Conservation (phyloP, 805 yeast genomes). For the Wickerhamomyces chaumierensis region DNA sequence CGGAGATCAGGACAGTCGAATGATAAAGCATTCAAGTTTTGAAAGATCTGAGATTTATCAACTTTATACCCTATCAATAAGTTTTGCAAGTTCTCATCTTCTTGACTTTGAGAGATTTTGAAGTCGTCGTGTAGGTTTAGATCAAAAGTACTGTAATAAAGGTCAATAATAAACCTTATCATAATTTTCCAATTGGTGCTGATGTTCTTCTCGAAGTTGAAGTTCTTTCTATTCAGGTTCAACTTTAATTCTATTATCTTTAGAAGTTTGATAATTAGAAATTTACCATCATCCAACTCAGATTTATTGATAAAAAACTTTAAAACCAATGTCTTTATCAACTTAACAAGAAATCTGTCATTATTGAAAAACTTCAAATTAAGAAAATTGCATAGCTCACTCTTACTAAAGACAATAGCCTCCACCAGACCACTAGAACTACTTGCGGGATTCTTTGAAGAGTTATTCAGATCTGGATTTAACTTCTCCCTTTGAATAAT, state of each 20-base stretch:
- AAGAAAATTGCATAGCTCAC: constrained; percentile 11
- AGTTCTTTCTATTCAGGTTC: constrained; percentile 16
- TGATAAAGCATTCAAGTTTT: background rate
- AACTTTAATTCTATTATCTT: constrained; percentile 12
- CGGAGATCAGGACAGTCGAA: background rate
- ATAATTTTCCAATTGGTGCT: constrained; percentile 11
- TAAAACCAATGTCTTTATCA: constrained; percentile 13
- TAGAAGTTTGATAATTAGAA: constrained; percentile 7
- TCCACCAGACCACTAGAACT: constrained; percentile 5
- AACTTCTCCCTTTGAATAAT: constrained; percentile 12
- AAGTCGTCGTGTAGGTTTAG: background rate
- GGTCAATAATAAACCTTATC: constrained; percentile 3
- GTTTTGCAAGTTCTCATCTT: background rate
- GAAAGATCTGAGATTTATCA: background rate
- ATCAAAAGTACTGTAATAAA: constrained; percentile 1
- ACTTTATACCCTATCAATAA: background rate
- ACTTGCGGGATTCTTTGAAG: constrained; percentile 15
- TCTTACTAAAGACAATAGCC: constrained; percentile 11
- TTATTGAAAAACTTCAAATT: constrained; percentile 16
- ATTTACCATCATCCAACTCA: constrained; percentile 9
- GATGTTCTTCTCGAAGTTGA: constrained; percentile 15
- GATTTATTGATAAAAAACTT: constrained; percentile 6
- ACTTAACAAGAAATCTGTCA: constrained; percentile 11
- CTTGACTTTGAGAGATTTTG: background rate
- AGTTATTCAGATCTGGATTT: constrained; percentile 6